Evolutionary conservation across 805 yeast genomes (phyloP).

Genomic region (Alloascoidea hylecoeti): DNA sequence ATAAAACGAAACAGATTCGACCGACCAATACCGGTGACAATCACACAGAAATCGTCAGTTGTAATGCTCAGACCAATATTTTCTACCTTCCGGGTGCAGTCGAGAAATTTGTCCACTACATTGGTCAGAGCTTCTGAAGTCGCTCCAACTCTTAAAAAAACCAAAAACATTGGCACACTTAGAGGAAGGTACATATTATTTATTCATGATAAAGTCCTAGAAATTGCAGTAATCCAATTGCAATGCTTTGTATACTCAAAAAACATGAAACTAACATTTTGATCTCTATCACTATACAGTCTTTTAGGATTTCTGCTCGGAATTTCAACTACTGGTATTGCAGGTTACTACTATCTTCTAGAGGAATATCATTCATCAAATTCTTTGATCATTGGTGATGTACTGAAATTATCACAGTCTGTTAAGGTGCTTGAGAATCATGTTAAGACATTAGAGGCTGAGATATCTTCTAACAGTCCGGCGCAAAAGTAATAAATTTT

Average conservation of each 20-base stretch:
- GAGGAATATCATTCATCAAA: constrained; percentile 69
- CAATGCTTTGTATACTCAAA: not conserved
- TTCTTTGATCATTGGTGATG: constrained; percentile 61
- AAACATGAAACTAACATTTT: not conserved
- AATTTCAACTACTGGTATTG: constrained; percentile 58
- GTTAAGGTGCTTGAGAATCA: constrained; percentile 56
- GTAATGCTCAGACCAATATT: no score
- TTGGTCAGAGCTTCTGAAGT: no score
- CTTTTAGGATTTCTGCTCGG: constrained; percentile 73
- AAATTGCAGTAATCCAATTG: no score
- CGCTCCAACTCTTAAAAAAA: no score
- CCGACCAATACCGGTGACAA: no score
- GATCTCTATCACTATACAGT: constrained; percentile 9
- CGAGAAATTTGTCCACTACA: no score
- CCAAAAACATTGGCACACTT: constrained; percentile 24
- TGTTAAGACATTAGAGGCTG: constrained; percentile 41
- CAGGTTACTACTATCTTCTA: constrained; percentile 62
- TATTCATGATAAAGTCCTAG: no score
- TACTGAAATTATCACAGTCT: constrained; percentile 53
- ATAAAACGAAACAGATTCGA: no score
- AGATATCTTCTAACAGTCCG: constrained; percentile 6
- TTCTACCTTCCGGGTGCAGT: no score
- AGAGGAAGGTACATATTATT: constrained; percentile 23
- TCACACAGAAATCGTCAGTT: no score
- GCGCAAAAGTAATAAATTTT: constrained; percentile 6